Evolutionary conservation across 768 basidiomycete genomes (phyloP), one percentile per base, ranked within the genome.

Genomic region (Pleurotus eryngii): DNA sequence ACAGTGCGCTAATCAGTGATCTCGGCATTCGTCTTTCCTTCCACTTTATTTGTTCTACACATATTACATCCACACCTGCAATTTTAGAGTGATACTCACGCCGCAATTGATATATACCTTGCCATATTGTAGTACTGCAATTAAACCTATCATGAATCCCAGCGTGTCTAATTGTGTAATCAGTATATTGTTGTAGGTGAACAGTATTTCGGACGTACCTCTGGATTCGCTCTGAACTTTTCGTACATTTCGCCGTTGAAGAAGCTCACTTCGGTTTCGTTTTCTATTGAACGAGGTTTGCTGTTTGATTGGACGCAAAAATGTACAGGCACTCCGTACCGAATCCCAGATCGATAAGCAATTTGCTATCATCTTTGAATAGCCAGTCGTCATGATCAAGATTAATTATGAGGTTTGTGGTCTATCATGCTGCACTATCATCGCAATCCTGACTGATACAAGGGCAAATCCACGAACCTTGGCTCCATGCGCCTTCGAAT

Each of bases 351-450:
- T 86, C 82, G 2, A 77, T 83, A n/a, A 99, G 78, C 0, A 74
- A 77, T 65, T 80, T 82, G 6, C 68, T 67, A 40, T 87, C 87
- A 61, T 93, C 85, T 47, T 82, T 74, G 14, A 95, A 72, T 60
- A 98, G 91, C 91, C 94, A 96, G 7, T 93, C 90, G 57, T 98
- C 96, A 65, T 95, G 83, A 66, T 97, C 94, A 57, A 98, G 81
- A 71, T 99, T 99, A 68, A 99, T 98, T 71, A 99, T 98, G 26
- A 99, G 79, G 74, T 99, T 98, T 30, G 90, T 90, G 1, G 95
- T 96, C 96, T 98, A 64, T 14, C 37, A 40, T 49, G 57, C 38
- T 46, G 50, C 24, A 5, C 56, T 35, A 24, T 39, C 22, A 20
- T 49, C 46, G 45, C 56, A 55, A 40, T 35, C 14, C 48, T 42